phyloP scores from a whole-genome alignment of 805 yeast genomes.

The Phaffomyces thermotolerans region DNA sequence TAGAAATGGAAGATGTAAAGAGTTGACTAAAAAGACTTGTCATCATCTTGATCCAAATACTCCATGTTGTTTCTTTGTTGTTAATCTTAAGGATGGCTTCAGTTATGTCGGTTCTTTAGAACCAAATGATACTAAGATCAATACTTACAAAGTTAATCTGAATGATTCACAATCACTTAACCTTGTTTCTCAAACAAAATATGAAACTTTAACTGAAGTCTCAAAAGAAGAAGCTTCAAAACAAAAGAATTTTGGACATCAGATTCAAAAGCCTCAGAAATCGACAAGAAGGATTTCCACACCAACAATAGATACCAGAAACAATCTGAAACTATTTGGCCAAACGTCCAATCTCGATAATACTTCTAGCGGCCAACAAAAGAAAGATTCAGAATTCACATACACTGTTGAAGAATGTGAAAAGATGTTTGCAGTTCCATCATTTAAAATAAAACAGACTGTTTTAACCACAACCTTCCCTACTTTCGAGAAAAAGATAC shows the following conservation, averaged over 20 bases:
- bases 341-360: not conserved
- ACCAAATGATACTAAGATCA: not conserved
- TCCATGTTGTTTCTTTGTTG: conserved; percentile 1
- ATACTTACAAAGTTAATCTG: not conserved
- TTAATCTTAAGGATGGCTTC: not conserved
- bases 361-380: not conserved
- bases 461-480: not conserved
- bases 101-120: not conserved
- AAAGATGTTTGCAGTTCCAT: not conserved
- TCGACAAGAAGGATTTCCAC: too few species aligned
- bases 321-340: too few species aligned
- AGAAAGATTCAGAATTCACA: not conserved
- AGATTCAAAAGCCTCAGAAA: too few species aligned
- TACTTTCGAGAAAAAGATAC: not conserved
- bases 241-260: too few species aligned
- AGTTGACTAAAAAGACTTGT: not conserved
- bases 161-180: not conserved
- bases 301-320: too few species aligned
- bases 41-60: not conserved
- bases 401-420: not conserved
- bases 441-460: not conserved
- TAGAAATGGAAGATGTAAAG: conserved; percentile 3
- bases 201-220: too few species aligned
- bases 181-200: not conserved
- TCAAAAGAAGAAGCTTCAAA: too few species aligned